Percentiles rank a stretch among this genome's conserved stretches.
phyloP scores from a whole-genome alignment of 169 alveolate genomes.

The Cryptosporidium sp. region DNA sequence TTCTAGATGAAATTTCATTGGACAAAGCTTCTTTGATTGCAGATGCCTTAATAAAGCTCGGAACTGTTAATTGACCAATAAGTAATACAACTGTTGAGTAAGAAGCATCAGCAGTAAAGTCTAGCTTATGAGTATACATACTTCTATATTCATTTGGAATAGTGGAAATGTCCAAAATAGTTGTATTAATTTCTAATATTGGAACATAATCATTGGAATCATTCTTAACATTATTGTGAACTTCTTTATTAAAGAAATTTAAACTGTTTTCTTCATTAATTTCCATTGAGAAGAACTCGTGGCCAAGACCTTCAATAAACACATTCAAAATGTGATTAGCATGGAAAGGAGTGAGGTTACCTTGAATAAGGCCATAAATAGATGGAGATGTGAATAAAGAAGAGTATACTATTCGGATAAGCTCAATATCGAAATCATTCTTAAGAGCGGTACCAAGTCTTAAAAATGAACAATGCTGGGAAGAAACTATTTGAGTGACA shows the following conservation, averaged over 20 bases:
- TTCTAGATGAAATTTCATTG: neutral
- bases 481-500: constrained; percentile 24
- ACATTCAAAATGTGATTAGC: constrained; percentile 42
- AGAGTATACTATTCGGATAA: neutral
- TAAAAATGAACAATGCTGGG: constrained; percentile 16
- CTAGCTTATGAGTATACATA: neutral
- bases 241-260: neutral
- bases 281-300: neutral
- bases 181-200: neutral
- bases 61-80: neutral
- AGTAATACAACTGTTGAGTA: neutral
- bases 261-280: neutral
- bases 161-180: constrained; percentile 3
- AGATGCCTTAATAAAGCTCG: neutral
- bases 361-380: constrained; percentile 12
- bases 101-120: neutral
- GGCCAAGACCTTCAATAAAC: constrained; percentile 14
- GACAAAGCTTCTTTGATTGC: neutral
- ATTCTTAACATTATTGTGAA: neutral
- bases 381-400: neutral
- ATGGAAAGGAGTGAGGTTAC: constrained; percentile 27
- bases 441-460: neutral
- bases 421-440: neutral
- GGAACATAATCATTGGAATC: neutral
- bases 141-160: neutral